Base-by-base conservation (phyloP, 2,329 filamentous ascomycete genomes). In the Reticulascus tulasneorum region DNA sequence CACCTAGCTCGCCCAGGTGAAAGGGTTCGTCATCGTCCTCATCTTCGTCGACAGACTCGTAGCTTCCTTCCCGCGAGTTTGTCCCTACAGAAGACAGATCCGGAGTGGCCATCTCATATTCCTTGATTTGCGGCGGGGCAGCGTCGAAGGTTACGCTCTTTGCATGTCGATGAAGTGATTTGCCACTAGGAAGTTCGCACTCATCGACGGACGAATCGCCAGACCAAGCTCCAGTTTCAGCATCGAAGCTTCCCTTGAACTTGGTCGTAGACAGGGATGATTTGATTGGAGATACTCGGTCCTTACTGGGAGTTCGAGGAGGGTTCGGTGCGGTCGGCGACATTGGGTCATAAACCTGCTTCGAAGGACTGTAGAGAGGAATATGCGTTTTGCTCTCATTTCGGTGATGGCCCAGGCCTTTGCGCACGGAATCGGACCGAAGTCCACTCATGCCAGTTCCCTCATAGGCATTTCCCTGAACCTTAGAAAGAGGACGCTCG, bases 101-200 rank as follows among this genome's bases (percentile, higher is more conserved):
- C 9, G 93, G 93, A 3, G 93, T 98, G 22, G 88, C 86, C 85
- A 96, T 90, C 63, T 97, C 93, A 59, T 97, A 98, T 64, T 98
- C 93, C 56, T 97, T 95, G 53, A 98, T 77, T 56, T 94, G 86
- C 17, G 93, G 93, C 16, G 91, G 91, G 3, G 87, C 89, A 23
- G 84, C 85, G 63, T 97, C 89, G 57, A 98, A 98, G 1, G 91
- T 98, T 40, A 98, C 93, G 53, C 90, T 96, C 71, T 98, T 98
- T 30, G 88, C 82, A 62, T 95, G 86, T 35, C 89, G 84, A 56
- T 88, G 84, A 26, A 89, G 71, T 10, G 73, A 75, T 47, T 78
- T 79, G 35, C 84, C 82, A 7, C 77, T 76, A 23, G 79, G 77
- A 12, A 83, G 66, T 33, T 80, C 64, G 27, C 68, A 68, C 26